These are phyloP conservation scores for Fragilaria radians DNA, from an alignment of 108 stramenopile species.

Conservation along the genomic window DNA sequence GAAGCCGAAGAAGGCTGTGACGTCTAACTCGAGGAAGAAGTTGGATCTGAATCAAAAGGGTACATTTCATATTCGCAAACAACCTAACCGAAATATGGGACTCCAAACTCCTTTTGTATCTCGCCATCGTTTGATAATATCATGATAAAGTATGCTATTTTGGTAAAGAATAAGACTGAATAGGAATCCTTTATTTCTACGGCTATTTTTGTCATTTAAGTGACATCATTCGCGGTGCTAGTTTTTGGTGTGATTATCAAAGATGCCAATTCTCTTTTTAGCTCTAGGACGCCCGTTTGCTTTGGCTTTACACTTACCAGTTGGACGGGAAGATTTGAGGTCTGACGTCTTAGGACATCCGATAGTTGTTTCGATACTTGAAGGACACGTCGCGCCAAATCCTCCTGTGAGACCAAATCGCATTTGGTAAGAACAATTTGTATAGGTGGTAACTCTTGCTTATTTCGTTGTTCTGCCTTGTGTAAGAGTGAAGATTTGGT, in stretches of 20 bases:
- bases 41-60: no score
- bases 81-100: no score
- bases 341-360: slow-evolving; percentile 56
- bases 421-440: slow-evolving; percentile 83
- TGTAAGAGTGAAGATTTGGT: slow-evolving; percentile 7
- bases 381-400: slow-evolving; percentile 63
- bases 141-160: no score
- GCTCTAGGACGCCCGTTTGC: slow-evolving; percentile 58
- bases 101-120: no score
- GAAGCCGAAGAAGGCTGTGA: no score
- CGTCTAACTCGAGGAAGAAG: no score
- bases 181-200: no score
- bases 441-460: slow-evolving; percentile 57
- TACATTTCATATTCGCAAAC: no score
- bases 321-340: slow-evolving; percentile 65
- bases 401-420: slow-evolving; percentile 64
- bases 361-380: slow-evolving; percentile 63
- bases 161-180: no score
- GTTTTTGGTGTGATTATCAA: slow-evolving; percentile 26
- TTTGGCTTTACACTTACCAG: slow-evolving; percentile 67
- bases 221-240: no score
- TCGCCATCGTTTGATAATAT: no score
- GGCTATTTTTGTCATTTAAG: no score
- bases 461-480: background rate
- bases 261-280: slow-evolving; percentile 66